These are phyloP conservation scores for Penicillium argentinense DNA, from an alignment of 495 filamentous ascomycete genomes.

Conservation along the genomic window DNA sequence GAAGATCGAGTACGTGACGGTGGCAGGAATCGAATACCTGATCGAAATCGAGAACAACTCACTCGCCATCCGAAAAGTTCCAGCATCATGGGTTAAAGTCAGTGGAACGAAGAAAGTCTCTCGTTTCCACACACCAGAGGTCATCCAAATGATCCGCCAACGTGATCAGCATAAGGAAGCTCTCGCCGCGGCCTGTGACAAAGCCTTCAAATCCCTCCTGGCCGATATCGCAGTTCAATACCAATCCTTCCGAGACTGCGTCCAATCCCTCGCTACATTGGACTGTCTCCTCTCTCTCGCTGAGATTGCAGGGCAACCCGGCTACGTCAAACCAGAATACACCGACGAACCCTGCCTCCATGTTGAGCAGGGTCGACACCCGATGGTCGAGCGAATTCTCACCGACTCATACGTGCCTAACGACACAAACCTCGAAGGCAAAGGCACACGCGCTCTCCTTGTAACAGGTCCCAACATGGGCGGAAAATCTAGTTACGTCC, in stretches of 20 bases:
- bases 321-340: conserved; percentile 87
- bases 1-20: conserved; percentile 72
- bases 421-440: conserved; percentile 64
- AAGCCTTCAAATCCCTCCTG: conserved; percentile 72
- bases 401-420: conserved; percentile 91
- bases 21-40: conserved; percentile 89
- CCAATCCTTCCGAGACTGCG: conserved; percentile 82
- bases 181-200: conserved; percentile 87
- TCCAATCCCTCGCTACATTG: conserved; percentile 81
- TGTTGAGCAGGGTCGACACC: conserved; percentile 80
- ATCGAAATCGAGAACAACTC: conserved; percentile 82
- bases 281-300: conserved; percentile 90
- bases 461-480: conserved; percentile 99
- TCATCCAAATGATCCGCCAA: conserved; percentile 77
- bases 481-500: conserved; percentile 93
- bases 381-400: conserved; percentile 93
- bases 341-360: conserved; percentile 65
- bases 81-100: conserved; percentile 91
- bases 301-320: conserved; percentile 77
- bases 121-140: conserved; percentile 92
- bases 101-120: conserved; percentile 90
- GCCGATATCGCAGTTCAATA: conserved; percentile 75
- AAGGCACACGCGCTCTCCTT: conserved; percentile 71
- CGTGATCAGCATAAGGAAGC: conserved; percentile 94
- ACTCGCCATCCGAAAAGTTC: conserved; percentile 73